phyloP scores from a whole-genome alignment of 345 rosid species.

The Arabidopsis suecica region DNA sequence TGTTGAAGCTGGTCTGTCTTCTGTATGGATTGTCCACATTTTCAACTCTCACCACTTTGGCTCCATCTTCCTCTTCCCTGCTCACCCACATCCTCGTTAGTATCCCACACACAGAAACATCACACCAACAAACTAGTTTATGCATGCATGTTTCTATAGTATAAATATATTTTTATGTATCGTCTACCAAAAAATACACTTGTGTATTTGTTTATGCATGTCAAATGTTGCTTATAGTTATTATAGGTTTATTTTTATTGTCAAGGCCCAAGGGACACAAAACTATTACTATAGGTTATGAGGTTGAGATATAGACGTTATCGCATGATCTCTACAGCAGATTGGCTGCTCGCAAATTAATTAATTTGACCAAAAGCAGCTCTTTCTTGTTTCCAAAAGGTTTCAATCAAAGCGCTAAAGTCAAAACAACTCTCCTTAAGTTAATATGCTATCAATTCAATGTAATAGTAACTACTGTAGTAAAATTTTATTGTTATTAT shows the following conservation, averaged over 20 bases:
- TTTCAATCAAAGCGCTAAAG: conserved; percentile 14
- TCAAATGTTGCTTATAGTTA: not conserved
- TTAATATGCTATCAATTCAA: conserved; percentile 1
- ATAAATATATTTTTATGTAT: not conserved
- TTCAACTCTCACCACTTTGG: conserved; percentile 84
- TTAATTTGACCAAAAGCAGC: conserved; percentile 19
- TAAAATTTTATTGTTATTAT: not conserved
- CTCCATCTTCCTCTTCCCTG: conserved; percentile 94
- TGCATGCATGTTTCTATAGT: not conserved
- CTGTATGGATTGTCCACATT: conserved; percentile 87
- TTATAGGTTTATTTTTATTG: not conserved
- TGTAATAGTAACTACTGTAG: too few species aligned
- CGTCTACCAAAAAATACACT: too few species aligned
- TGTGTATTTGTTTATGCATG: not conserved
- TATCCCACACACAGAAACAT: not conserved
- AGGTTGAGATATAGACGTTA: conserved; percentile 17
- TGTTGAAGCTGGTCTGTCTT: conserved; percentile 60
- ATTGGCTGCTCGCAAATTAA: conserved; percentile 23
- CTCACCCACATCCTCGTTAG: not conserved
- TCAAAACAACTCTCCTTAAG: conserved; percentile 28
- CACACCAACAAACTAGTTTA: conserved; percentile 22
- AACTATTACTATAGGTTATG: not conserved
- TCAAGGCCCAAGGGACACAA: not conserved
- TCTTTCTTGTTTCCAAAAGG: conserved; percentile 25
- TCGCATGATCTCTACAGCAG: conserved; percentile 22